These are phyloP conservation scores for Fallopia convolvulus DNA, from an alignment of 148 eudicot genomes.

Conservation along the genomic window DNA sequence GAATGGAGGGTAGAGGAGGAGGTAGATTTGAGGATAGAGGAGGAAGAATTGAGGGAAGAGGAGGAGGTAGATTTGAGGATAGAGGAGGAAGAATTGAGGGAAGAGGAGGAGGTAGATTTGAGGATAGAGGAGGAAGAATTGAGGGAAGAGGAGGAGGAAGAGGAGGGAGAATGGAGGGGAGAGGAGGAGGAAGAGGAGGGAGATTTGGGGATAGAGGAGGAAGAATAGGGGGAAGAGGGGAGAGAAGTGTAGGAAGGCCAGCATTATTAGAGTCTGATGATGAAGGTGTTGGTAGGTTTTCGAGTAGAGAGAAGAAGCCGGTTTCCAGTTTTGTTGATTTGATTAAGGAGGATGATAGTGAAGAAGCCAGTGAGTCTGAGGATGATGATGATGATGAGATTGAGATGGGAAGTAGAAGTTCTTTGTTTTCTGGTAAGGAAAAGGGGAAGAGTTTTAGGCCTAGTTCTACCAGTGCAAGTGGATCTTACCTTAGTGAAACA, in stretches of 20 bases:
- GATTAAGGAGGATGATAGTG: conserved; percentile 51
- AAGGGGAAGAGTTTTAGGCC: conserved; percentile 16
- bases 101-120: conserved; percentile 9
- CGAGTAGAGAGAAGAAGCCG: conserved; percentile 23
- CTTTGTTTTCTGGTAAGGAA: conserved; percentile 26
- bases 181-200: conserved; percentile 12
- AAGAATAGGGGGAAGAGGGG: neutral
- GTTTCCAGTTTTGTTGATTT: conserved; percentile 42
- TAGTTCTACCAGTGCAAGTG: conserved; percentile 29
- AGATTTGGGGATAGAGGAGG: conserved; percentile 8
- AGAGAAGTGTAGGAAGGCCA: conserved; percentile 10
- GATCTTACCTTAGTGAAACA: conserved; percentile 67
- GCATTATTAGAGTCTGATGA: conserved; percentile 21
- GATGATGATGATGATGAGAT: conserved; percentile 29
- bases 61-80: conserved; percentile 7
- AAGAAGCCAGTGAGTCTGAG: conserved; percentile 33
- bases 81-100: conserved; percentile 6
- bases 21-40: conserved; percentile 5
- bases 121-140: conserved; percentile 3
- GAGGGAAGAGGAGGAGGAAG: conserved; percentile 7
- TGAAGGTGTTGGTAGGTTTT: conserved; percentile 10
- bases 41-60: conserved; percentile 2
- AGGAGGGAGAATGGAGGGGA: conserved; percentile 5
- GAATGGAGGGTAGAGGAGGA: neutral
- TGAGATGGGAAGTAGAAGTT: conserved; percentile 27